Evolutionary conservation across 306 rosid species (phyloP).

Genomic region (Cyclanthera cordifolia): DNA sequence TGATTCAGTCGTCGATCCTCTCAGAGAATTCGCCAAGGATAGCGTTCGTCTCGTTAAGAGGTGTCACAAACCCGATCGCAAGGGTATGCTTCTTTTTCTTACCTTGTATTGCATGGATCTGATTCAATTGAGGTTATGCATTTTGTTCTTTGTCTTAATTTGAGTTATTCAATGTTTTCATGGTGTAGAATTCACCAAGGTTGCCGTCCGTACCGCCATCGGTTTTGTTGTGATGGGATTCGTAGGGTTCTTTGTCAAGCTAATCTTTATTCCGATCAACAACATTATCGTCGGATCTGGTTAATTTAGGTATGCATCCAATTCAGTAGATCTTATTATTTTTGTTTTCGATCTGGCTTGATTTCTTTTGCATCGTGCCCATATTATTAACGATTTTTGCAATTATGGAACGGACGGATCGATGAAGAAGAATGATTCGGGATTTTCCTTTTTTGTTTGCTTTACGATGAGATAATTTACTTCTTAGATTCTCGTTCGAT

Average conservation of each 20-base stretch:
- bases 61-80: slow-evolving; percentile 49
- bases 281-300: slow-evolving; percentile 41
- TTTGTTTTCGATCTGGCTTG: not conserved
- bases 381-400: not conserved
- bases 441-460: not conserved
- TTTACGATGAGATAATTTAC: not conserved
- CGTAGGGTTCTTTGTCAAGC: slow-evolving; percentile 46
- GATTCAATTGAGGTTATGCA: not conserved
- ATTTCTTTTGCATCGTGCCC: not conserved
- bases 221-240: slow-evolving; percentile 50
- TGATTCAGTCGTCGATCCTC: slow-evolving; percentile 31
- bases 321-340: not conserved
- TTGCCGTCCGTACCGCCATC: slow-evolving; percentile 41
- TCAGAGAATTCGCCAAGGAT: slow-evolving; percentile 45
- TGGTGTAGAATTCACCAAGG: slow-evolving; percentile 38
- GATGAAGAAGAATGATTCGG: not conserved
- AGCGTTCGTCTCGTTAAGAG: slow-evolving; percentile 46
- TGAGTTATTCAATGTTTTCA: not conserved
- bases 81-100: slow-evolving; percentile 18
- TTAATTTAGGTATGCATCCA: slow-evolving; percentile 22
- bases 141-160: not conserved
- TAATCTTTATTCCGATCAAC: slow-evolving; percentile 45
- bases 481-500: not conserved
- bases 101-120: not conserved
- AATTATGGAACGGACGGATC: not conserved